Evolutionary conservation across 2,329 filamentous ascomycete species (phyloP), one percentile per base, ranked within the genome.

Genomic region (Fusarium marasasianum): DNA sequence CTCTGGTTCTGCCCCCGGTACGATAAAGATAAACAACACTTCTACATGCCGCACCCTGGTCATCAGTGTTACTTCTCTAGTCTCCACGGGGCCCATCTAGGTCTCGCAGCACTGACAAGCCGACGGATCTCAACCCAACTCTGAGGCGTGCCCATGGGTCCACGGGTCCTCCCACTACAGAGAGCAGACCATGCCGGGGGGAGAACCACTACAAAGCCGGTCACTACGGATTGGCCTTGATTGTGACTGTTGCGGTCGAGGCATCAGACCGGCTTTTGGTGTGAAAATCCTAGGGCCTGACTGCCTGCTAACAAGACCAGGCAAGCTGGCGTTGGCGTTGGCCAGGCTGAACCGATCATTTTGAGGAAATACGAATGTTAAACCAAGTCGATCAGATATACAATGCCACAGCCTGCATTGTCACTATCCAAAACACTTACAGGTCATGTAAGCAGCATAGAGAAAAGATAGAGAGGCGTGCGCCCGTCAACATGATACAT

Each of bases 21-120:
- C 38, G 72, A 75, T 75, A 66, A 58, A 50, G 37, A 18, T 41
- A 58, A 37, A 83, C 81, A 79, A 80, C 76, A 73, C 74, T 76
- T 79, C 70, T 81, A 83, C 82, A 69, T 80, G 54, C 24, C 43
- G 50, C 71, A 80, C 73, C 80, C 81, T 75, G 70, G 79, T 78
- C 75, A 55, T 72, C 69, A 78, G 78, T 79, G 79, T 73, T 79
- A 80, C 80, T 51, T 35, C 78, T 77, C 72, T 51, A 78, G 80
- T 80, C 79, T 79, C 81, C 81, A 82, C 79, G 75, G 75, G 78
- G 79, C 77, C 81, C 81, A 80, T 81, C 79, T 80, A 76, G 79
- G 81, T 82, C 81, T 81, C 79, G 80, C 81, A 81, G 81, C 80
- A 81, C 79, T 82, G 76, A 81, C 80, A 80, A 81, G 78, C 78